phyloP scores from a whole-genome alignment of 495 filamentous ascomycete genomes.

The Lasiosphaeris hirsuta region DNA sequence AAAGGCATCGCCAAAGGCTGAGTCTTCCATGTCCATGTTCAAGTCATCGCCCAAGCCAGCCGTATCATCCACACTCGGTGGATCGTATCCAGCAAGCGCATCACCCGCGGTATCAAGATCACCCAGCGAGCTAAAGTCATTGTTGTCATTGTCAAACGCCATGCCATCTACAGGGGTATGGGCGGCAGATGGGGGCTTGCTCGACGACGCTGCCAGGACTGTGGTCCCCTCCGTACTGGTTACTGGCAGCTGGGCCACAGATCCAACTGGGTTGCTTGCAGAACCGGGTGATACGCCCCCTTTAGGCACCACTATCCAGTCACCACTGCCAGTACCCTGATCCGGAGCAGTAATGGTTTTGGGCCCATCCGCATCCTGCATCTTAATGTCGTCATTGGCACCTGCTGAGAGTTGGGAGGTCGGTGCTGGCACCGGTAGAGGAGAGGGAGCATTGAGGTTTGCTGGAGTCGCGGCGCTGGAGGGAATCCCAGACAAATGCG shows the following conservation, averaged over 20 bases:
- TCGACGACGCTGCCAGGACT: conserved; percentile 14
- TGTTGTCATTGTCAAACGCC: conserved; percentile 41
- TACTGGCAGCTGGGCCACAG: not conserved
- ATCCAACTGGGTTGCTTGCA: conserved; percentile 13
- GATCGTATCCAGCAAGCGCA: conserved; percentile 42
- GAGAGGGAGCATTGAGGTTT: conserved; percentile 36
- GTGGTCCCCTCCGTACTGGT: not conserved
- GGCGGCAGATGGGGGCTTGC: conserved; percentile 38
- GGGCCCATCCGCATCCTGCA: conserved; percentile 32
- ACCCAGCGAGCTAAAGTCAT: conserved; percentile 52
- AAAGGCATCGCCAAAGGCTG: conserved; percentile 55
- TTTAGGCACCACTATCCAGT: conserved; percentile 56
- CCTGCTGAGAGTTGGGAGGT: conserved; percentile 15
- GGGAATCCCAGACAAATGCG: conserved; percentile 36
- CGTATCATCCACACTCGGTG: conserved; percentile 22
- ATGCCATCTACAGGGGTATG: conserved; percentile 33
- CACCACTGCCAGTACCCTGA: conserved; percentile 43
- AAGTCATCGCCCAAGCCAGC: conserved; percentile 40
- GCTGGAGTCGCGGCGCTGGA: conserved; percentile 50
- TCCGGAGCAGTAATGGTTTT: conserved; percentile 31
- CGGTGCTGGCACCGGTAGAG: conserved; percentile 23
- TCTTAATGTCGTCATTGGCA: conserved; percentile 27
- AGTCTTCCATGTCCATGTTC: conserved; percentile 51
- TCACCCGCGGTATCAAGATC: conserved; percentile 52
- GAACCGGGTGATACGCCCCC: conserved; percentile 31